Conservation (phyloP, 1,139 yeast species). For the Pneumocystis murina region DNA sequence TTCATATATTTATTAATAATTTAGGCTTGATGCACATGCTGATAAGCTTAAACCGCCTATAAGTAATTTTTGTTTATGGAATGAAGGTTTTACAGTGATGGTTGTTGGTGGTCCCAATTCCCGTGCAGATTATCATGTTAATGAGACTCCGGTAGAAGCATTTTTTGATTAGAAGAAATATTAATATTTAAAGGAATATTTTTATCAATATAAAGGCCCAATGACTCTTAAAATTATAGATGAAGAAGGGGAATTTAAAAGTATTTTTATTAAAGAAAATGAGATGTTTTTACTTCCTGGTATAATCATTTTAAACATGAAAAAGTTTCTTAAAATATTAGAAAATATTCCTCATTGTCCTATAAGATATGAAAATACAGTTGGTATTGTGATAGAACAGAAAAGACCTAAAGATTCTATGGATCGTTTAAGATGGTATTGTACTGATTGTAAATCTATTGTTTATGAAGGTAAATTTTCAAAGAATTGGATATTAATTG, state of each 20-base stretch:
- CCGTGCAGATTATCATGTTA: slow-evolving; percentile 82
- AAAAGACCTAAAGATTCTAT: slow-evolving; percentile 60
- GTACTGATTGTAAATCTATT: background rate
- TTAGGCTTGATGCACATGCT: slow-evolving; percentile 58
- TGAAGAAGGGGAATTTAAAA: slow-evolving; percentile 47
- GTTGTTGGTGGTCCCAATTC: slow-evolving; percentile 90
- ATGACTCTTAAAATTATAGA: slow-evolving; percentile 82
- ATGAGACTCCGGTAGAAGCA: slow-evolving; percentile 74
- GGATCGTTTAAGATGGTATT: slow-evolving; percentile 29
- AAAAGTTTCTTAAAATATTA: slow-evolving; percentile 7
- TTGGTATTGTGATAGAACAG: slow-evolving; percentile 89
- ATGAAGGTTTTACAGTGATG: slow-evolving; percentile 85
- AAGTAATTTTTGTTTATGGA: slow-evolving; percentile 65
- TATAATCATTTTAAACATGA: background rate
- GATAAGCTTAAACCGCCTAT: slow-evolving; percentile 80
- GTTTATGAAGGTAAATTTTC: slow-evolving; percentile 69
- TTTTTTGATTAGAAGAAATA: slow-evolving; percentile 22
- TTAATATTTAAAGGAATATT: slow-evolving; percentile 19
- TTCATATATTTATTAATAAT: background rate
- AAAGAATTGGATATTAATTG: slow-evolving; percentile 37
- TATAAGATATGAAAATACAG: slow-evolving; percentile 67
- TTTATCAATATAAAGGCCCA: slow-evolving; percentile 69
- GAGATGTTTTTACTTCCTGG: slow-evolving; percentile 68
- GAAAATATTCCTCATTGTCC: slow-evolving; percentile 83
- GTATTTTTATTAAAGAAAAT: slow-evolving; percentile 64